phyloP scores from a whole-genome alignment of 163 green algal species.

The Scenedesmus sp. region DNA sequence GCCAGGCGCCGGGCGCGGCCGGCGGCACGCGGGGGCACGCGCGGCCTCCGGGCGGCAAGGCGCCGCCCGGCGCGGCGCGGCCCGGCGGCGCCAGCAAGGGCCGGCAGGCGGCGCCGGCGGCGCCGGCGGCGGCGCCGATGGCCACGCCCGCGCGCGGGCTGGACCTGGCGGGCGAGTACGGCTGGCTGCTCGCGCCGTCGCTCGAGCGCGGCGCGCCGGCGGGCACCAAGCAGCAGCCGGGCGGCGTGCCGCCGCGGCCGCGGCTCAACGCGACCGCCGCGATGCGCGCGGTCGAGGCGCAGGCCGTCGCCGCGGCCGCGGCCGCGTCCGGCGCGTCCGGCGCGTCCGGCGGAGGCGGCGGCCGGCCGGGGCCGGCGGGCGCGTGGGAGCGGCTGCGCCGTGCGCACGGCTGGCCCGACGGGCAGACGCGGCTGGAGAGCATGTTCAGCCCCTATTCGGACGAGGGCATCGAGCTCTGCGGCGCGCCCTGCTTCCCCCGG shows the following conservation, averaged over 20 bases:
- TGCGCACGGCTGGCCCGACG: not conserved
- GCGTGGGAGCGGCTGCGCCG: not conserved
- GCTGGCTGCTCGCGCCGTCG: not conserved
- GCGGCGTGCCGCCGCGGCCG: not conserved
- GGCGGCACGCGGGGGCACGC: not conserved
- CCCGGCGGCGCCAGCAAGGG: not conserved
- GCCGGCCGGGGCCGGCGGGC: not conserved
- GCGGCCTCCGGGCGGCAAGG: not conserved
- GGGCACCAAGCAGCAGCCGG: not conserved
- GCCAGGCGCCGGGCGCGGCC: not conserved
- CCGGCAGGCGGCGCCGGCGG: constrained; percentile 6
- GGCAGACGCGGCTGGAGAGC: not conserved
- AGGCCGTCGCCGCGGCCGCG: not conserved
- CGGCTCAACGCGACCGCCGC: not conserved
- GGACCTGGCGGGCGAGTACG: not conserved
- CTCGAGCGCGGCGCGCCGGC: too few species aligned
- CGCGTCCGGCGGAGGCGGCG: not conserved
- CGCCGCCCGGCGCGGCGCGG: not conserved
- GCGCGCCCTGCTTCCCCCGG: not conserved
- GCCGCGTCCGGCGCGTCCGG: not conserved
- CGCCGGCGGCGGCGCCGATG: not conserved
- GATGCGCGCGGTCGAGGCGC: constrained; percentile 24
- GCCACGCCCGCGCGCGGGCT: not conserved
- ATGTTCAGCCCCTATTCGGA: not conserved
- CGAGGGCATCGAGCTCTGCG: not conserved